Base-by-base conservation (phyloP, 2,329 filamentous ascomycete genomes). In the Berkeleyomyces rouxiae region DNA sequence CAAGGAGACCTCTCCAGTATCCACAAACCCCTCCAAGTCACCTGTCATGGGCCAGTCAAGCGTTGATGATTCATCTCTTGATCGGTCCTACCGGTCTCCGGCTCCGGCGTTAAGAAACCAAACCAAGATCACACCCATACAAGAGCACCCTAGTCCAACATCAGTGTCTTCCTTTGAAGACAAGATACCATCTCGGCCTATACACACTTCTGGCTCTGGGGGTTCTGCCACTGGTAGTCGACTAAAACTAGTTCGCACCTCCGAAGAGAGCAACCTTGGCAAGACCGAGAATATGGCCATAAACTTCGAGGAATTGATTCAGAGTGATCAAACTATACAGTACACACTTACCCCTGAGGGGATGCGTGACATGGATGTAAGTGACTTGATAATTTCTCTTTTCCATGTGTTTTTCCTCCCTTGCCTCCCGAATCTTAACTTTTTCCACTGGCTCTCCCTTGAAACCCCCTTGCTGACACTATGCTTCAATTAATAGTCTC, bases 271-370 rank as follows among this genome's bases (percentile, higher is more conserved):
- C 67, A 71, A 69, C 42, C 72, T 72, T 33, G 70, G 70, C 16
- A 76, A 74, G 4, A 73, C 76, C 5, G 81, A 82, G 55, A 81
- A 85, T 64, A 81, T 85, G 58, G 80, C 82, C 7, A 82, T 80
- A 57, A 83, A 87, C 67, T 86, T 93, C 68, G 88, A 93, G 69
- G 81, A 90, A 67, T 77, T 92, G 59, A 91, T 93, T 66, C 83
- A 88, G 63, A 90, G 88, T 71, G 86, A 90, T 68, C 83, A 90
- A 70, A 92, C 88, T 1, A 84, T 92, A 51, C 88, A 88, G 68
- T 92, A 87, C 71, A 92, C 88, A 1, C 77, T 92, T 37, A 93
- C 88, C 0, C 88, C 88, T 0, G 84, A 87, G 69, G 88, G 80
- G 67, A 88, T 92, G 81, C 84, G 87, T 65, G 81, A 88, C 67